Conservation (phyloP, 164 flowering plant genomes). For the Houttuynia cordata region DNA sequence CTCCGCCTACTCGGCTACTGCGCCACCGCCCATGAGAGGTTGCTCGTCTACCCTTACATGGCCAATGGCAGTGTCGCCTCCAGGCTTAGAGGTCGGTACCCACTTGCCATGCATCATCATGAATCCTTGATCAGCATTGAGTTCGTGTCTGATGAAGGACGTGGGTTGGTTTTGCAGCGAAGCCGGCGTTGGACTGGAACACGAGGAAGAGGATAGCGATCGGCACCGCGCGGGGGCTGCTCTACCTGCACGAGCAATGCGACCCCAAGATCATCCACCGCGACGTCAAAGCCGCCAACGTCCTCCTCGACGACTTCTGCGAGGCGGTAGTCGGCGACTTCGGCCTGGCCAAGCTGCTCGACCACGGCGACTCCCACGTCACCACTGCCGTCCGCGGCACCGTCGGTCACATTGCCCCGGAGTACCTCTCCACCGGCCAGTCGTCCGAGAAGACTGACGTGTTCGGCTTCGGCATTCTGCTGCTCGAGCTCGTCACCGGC, state of each 20-base stretch:
- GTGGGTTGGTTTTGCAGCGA: conserved; percentile 36
- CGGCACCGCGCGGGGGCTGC: conserved; percentile 80
- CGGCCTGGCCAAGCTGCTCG: conserved; percentile 91
- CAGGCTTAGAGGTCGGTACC: conserved; percentile 30
- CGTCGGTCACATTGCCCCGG: conserved; percentile 91
- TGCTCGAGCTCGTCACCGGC: conserved; percentile 82
- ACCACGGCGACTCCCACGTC: conserved; percentile 84
- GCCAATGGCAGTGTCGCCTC: conserved; percentile 89
- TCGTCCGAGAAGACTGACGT: conserved; percentile 95
- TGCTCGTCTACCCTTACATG: conserved; percentile 86
- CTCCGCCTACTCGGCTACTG: conserved; percentile 71
- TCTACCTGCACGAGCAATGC: conserved; percentile 91
- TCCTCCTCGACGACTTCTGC: conserved; percentile 64
- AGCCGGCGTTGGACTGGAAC: conserved; percentile 80
- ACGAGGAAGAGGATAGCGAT: conserved; percentile 83
- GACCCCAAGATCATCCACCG: conserved; percentile 92
- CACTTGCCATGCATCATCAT: too few species aligned
- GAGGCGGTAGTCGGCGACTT: conserved; percentile 96
- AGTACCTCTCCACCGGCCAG: conserved; percentile 90
- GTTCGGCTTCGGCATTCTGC: conserved; percentile 82
- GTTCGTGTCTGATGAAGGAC: neutral
- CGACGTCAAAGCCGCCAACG: conserved; percentile 93
- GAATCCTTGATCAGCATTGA: too few species aligned
- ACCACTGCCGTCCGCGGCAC: conserved; percentile 95
- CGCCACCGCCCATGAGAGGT: conserved; percentile 56